Evolutionary conservation across 2,329 filamentous ascomycete species (phyloP).

Genomic region (Verticillium isaacii): DNA sequence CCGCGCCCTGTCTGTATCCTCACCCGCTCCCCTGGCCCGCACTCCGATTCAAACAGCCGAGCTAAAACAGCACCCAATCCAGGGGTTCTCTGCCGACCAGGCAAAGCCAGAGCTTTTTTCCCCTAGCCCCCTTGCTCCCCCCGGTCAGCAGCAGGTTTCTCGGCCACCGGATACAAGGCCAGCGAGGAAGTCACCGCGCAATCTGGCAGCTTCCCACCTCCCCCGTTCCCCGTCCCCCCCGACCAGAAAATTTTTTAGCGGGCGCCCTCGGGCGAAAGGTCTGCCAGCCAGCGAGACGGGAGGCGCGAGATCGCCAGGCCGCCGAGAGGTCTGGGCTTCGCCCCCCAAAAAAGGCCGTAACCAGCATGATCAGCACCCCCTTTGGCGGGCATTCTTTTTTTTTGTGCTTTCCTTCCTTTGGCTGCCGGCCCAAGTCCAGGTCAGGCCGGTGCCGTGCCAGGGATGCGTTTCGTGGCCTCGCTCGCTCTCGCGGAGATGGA

Average conservation of each 20-base stretch:
- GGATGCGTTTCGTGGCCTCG: neutral
- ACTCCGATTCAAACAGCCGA: slow-evolving; percentile 3
- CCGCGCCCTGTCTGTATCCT: neutral
- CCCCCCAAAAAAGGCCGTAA: neutral
- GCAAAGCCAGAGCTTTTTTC: neutral
- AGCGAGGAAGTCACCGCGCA: neutral
- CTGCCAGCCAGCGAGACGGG: neutral
- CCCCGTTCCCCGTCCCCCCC: neutral
- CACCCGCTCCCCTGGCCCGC: slow-evolving; percentile 3
- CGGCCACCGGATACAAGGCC: neutral
- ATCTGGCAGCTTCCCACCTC: neutral
- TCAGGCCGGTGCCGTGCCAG: neutral
- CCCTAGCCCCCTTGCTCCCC: neutral
- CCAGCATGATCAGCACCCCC: neutral
- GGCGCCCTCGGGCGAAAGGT: neutral
- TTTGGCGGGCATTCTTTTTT: neutral
- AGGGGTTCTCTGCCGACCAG: neutral
- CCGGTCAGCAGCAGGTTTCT: neutral
- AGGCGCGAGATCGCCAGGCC: neutral
- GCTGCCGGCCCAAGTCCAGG: no score
- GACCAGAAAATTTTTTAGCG: neutral
- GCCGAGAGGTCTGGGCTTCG: neutral
- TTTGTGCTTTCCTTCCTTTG: neutral
- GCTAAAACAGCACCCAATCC: slow-evolving; percentile 3
- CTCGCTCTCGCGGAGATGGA: neutral